A percentile compares a stretch with the other conserved stretches of the same genome.
Conservation (phyloP, 2,329 filamentous ascomycete species). For the Alternaria gaisen region DNA sequence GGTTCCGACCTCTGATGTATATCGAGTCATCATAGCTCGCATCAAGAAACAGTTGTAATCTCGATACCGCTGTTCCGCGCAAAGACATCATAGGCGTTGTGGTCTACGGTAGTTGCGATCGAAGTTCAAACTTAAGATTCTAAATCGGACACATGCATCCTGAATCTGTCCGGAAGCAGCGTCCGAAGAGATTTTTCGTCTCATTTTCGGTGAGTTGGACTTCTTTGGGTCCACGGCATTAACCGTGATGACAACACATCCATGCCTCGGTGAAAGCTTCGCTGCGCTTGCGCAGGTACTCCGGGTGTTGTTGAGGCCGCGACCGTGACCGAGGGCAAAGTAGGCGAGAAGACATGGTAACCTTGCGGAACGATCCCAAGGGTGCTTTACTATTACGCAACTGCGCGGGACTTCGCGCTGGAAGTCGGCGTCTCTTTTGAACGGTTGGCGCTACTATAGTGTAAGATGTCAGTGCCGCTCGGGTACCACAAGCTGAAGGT, state of each 20-base stretch:
- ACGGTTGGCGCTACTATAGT: slow-evolving; percentile 15
- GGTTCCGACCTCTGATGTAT: neutral
- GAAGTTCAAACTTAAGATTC: slow-evolving; percentile 1
- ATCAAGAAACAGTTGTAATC: neutral
- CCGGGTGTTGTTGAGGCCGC: slow-evolving; percentile 1
- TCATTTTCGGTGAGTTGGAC: neutral
- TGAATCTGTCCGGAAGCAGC: slow-evolving; percentile 5
- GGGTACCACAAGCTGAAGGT: neutral
- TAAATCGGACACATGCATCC: neutral
- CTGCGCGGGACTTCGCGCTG: slow-evolving; percentile 1
- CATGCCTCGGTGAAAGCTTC: slow-evolving; percentile 2
- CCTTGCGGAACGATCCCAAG: neutral
- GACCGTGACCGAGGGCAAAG: neutral
- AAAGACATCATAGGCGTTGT: neutral
- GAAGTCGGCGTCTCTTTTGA: slow-evolving; percentile 1
- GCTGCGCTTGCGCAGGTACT: slow-evolving; percentile 9
- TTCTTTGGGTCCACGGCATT: neutral
- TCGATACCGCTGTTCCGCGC: slow-evolving; percentile 1
- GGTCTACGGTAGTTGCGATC: slow-evolving; percentile 1
- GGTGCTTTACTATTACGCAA: slow-evolving; percentile 1
- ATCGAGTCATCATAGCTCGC: neutral
- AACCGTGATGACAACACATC: slow-evolving; percentile 4
- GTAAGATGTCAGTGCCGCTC: slow-evolving; percentile 1
- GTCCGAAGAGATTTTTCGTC: slow-evolving; percentile 8
- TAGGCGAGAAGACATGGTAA: neutral